Percentiles rank a stretch among this genome's conserved stretches.
These are phyloP conservation scores for Truncatella angustata DNA, from an alignment of 2,329 filamentous ascomycete genomes.

Conservation along the genomic window DNA sequence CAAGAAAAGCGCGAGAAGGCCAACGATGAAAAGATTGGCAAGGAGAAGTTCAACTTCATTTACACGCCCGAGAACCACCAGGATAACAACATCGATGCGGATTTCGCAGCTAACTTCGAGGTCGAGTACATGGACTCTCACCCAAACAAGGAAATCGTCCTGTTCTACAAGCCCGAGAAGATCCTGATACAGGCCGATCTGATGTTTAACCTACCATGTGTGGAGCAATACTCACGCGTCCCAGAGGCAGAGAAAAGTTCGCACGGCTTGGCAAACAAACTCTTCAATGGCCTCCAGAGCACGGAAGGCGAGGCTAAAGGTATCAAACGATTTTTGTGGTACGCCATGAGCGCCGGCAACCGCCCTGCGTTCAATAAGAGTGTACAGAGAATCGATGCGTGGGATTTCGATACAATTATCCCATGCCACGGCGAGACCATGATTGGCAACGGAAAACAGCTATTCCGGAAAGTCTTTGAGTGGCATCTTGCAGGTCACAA, in stretches of 20 bases:
- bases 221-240: constrained; percentile 75
- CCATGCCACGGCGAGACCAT: constrained; percentile 94
- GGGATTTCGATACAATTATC: constrained; percentile 84
- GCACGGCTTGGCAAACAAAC: constrained; percentile 37
- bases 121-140: constrained; percentile 80
- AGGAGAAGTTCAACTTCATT: constrained; percentile 63
- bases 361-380: constrained; percentile 68
- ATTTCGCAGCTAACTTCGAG: constrained; percentile 86
- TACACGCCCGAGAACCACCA: constrained; percentile 57
- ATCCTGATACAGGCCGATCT: constrained; percentile 88
- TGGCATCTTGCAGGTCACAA: constrained; percentile 68
- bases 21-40: constrained; percentile 52
- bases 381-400: constrained; percentile 65
- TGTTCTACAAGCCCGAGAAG: constrained; percentile 75
- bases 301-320: constrained; percentile 66
- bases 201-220: constrained; percentile 85
- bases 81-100: constrained; percentile 58
- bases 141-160: constrained; percentile 82
- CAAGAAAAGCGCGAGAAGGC: constrained; percentile 72
- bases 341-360: constrained; percentile 61
- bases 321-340: constrained; percentile 83
- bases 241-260: constrained; percentile 41
- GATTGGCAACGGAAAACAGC: constrained; percentile 67
- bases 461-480: constrained; percentile 75
- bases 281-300: constrained; percentile 55